Conservation (phyloP, 805 yeast genomes). For the Lipomyces oligophaga region DNA sequence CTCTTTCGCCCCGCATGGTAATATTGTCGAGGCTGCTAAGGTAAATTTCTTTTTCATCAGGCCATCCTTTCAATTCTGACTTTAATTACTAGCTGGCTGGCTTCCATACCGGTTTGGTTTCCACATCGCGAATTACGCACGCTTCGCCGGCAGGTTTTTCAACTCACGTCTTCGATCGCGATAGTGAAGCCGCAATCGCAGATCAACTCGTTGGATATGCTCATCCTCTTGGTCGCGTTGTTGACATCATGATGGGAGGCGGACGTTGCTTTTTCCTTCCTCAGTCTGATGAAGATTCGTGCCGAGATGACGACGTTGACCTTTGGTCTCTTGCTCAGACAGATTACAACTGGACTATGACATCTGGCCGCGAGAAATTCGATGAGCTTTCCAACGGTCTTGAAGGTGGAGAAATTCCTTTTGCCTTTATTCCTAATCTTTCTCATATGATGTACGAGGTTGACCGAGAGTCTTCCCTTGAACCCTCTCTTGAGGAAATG, state of each 20-base stretch:
- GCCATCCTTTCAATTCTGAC: not conserved
- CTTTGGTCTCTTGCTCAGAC: constrained; percentile 59
- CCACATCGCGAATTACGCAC: constrained; percentile 87
- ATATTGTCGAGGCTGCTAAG: constrained; percentile 82
- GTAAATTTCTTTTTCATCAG: constrained; percentile 8
- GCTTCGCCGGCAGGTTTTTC: constrained; percentile 94
- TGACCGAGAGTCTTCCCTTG: constrained; percentile 57
- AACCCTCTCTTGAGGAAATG: constrained; percentile 79
- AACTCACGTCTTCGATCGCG: constrained; percentile 70
- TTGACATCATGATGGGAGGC: constrained; percentile 86
- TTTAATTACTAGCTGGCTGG: constrained; percentile 48
- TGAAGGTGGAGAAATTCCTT: constrained; percentile 64
- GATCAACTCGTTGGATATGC: constrained; percentile 73
- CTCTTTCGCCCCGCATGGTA: constrained; percentile 71
- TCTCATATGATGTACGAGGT: constrained; percentile 80
- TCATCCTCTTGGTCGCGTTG: constrained; percentile 72
- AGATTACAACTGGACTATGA: constrained; percentile 43
- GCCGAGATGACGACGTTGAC: constrained; percentile 68
- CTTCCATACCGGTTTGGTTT: constrained; percentile 82
- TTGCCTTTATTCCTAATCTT: constrained; percentile 70
- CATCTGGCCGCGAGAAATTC: constrained; percentile 49
- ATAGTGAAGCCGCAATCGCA: constrained; percentile 81
- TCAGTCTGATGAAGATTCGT: constrained; percentile 48
- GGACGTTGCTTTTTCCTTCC: constrained; percentile 73
- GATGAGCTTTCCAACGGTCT: constrained; percentile 54